phyloP scores from a whole-genome alignment of 192 early-diverging fungal genomes.

The Coemansia sp. region DNA sequence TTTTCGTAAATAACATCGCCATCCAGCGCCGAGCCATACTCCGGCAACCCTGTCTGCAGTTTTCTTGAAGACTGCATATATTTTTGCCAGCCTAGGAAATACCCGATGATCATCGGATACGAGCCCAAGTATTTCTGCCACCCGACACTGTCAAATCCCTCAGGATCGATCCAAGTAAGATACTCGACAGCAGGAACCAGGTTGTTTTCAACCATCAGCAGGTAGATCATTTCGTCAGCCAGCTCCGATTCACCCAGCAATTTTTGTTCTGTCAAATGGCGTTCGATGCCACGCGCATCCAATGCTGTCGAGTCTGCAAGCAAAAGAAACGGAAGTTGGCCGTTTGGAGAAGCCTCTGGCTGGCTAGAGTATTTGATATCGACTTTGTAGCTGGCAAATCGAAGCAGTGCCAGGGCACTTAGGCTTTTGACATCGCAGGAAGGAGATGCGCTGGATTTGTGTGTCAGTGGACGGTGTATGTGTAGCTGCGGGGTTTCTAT shows the following conservation, averaged over 20 bases:
- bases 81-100: conserved; percentile 22
- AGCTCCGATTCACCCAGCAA: conserved; percentile 5
- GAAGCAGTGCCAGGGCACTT: conserved; percentile 25
- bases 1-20: conserved; percentile 37
- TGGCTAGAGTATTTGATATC: conserved; percentile 30
- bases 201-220: conserved; percentile 23
- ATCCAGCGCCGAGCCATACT: conserved; percentile 39
- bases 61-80: not conserved
- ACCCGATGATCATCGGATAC: conserved; percentile 21
- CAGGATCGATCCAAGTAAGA: conserved; percentile 35
- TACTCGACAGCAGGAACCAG: conserved; percentile 39
- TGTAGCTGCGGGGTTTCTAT: conserved; percentile 26
- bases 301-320: conserved; percentile 32
- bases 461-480: conserved; percentile 16
- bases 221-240: conserved; percentile 22
- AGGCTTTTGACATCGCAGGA: conserved; percentile 38
- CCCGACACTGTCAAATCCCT: conserved; percentile 22
- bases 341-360: conserved; percentile 41
- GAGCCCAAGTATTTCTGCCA: conserved; percentile 12
- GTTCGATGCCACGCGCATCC: conserved; percentile 6
- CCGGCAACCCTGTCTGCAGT: conserved; percentile 18
- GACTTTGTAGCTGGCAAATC: conserved; percentile 35
- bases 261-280: conserved; percentile 6
- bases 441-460: not conserved
- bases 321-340: conserved; percentile 35